Evolutionary conservation across 2,329 filamentous ascomycete species (phyloP).

Genomic region (Cordyceps pruinosa): DNA sequence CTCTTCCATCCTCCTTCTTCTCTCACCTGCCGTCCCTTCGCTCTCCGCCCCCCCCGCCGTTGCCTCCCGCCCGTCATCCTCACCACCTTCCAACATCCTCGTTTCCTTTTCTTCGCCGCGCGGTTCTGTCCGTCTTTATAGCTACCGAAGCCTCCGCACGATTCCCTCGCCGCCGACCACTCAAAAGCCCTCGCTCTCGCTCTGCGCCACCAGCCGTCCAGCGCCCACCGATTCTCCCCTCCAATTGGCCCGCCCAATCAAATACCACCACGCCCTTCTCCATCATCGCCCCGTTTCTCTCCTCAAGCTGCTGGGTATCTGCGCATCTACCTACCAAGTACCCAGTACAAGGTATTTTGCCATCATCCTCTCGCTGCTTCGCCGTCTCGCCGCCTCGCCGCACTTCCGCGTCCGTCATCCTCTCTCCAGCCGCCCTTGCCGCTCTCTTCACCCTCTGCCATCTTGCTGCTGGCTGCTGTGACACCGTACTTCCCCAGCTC

Average conservation of each 20-base stretch:
- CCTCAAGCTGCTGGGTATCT: not conserved
- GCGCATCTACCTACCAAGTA: no score
- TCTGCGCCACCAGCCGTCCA: not conserved
- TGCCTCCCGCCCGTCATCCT: not conserved
- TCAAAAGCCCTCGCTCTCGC: not conserved
- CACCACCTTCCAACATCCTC: not conserved
- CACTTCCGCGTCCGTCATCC: not conserved
- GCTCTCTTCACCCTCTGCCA: not conserved
- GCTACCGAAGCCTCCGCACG: not conserved
- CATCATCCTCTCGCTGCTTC: no score
- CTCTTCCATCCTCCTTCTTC: not conserved
- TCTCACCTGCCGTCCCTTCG: not conserved
- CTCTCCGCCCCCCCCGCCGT: not conserved
- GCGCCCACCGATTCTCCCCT: conserved; percentile 8
- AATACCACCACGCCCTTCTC: not conserved
- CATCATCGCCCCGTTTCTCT: conserved; percentile 6
- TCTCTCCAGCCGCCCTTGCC: not conserved
- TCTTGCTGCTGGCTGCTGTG: not conserved
- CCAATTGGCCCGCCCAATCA: conserved; percentile 11
- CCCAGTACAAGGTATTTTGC: no score
- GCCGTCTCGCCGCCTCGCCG: no score
- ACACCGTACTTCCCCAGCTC: conserved; percentile 6
- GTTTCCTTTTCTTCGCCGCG: not conserved
- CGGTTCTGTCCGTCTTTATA: not conserved
- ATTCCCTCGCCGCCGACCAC: not conserved